Percentiles rank a stretch among this genome's conserved stretches.
Evolutionary conservation across 2,329 filamentous ascomycete species (phyloP).

Genomic region (Cercospora berteroae): DNA sequence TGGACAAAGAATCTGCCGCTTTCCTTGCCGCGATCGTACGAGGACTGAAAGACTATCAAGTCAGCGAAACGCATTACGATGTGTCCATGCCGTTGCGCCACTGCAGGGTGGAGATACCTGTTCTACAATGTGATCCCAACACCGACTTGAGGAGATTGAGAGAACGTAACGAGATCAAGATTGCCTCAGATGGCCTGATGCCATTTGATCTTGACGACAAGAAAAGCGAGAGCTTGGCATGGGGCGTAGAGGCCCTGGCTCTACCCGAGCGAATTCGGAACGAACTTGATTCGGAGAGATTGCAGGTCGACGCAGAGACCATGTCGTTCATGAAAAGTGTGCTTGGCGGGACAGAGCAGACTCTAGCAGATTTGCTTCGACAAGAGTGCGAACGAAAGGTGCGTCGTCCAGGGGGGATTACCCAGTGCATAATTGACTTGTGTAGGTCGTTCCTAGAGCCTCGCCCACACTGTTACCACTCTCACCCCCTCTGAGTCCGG

Average conservation of each 20-base stretch:
- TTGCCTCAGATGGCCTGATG: conserved; percentile 18
- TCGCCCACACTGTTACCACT: conserved; percentile 51
- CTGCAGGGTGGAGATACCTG: conserved; percentile 47
- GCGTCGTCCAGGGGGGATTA: neutral
- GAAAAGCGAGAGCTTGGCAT: conserved; percentile 45
- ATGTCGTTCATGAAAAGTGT: conserved; percentile 41
- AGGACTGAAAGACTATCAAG: conserved; percentile 2
- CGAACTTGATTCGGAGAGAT: conserved; percentile 37
- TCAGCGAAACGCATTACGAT: conserved; percentile 9
- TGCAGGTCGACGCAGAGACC: conserved; percentile 39
- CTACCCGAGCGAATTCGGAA: conserved; percentile 20
- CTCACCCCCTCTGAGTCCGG: conserved; percentile 42
- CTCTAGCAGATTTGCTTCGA: conserved; percentile 18
- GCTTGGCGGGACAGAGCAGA: conserved; percentile 24
- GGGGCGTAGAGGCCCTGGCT: conserved; percentile 34
- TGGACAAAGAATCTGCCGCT: conserved; percentile 29
- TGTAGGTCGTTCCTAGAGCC: conserved; percentile 35
- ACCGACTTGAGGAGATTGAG: conserved; percentile 46
- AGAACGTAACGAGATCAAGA: conserved; percentile 23
- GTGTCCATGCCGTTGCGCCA: conserved; percentile 7
- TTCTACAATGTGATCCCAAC: conserved; percentile 48
- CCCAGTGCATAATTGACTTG: conserved; percentile 22
- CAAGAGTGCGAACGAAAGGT: conserved; percentile 33
- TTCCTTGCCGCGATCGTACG: conserved; percentile 28
- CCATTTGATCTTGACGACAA: conserved; percentile 41